Percentiles rank a stretch among this genome's conserved stretches.
Conservation (phyloP, 306 rosid genomes). For the Vachellia pachyceras region DNA sequence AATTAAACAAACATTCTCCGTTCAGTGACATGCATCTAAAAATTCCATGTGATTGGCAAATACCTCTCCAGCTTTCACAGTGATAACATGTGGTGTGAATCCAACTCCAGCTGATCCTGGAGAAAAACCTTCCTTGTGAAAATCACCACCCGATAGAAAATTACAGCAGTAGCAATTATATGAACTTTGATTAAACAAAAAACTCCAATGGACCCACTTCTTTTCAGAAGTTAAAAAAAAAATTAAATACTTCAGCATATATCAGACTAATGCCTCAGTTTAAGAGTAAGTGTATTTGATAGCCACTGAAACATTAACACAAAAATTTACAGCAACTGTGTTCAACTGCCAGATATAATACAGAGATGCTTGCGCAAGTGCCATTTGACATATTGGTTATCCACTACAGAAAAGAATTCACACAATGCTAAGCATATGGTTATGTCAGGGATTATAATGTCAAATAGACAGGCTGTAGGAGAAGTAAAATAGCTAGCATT, state of each 20-base stretch:
- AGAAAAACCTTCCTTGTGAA: constrained; percentile 28
- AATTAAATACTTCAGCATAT: not conserved
- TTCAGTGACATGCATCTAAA: not conserved
- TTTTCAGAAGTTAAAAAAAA: not conserved
- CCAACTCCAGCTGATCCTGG: constrained; percentile 58
- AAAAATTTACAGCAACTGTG: not conserved
- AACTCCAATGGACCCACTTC: not conserved
- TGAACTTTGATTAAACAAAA: not conserved
- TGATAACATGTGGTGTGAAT: constrained; percentile 64
- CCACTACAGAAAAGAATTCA: not conserved
- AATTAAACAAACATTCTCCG: constrained; percentile 1
- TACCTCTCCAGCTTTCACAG: constrained; percentile 85
- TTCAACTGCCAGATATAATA: not conserved
- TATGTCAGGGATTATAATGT: not conserved
- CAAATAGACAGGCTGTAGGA: not conserved
- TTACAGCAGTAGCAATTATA: not conserved
- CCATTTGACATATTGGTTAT: not conserved
- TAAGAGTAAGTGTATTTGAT: not conserved
- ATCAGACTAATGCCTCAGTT: not conserved
- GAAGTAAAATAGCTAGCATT: not conserved
- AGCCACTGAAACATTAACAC: not conserved
- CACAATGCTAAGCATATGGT: not conserved
- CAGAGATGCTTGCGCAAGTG: not conserved
- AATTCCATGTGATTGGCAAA: constrained; percentile 12
- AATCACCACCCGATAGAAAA: not conserved